Evolutionary conservation across 805 yeast species (phyloP).

Genomic region (Ogataea populi-albae): DNA sequence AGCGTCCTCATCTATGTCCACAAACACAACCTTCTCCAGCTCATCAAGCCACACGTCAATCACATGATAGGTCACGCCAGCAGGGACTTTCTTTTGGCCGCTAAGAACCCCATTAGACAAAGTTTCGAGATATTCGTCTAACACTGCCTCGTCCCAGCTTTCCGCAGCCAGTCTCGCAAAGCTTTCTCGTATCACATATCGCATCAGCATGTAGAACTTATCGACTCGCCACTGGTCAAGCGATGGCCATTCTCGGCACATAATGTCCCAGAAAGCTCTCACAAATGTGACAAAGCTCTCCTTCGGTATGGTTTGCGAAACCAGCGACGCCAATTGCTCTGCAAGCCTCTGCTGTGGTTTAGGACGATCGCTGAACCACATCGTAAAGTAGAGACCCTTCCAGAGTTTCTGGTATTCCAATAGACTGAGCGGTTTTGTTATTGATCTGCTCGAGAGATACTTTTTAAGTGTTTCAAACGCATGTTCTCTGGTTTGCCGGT

Average conservation of each 20-base stretch:
- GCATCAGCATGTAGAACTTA: conserved; percentile 76
- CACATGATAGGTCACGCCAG: conserved; percentile 80
- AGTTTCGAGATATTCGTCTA: conserved; percentile 44
- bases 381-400: conserved; percentile 92
- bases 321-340: conserved; percentile 58
- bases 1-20: conserved; percentile 39
- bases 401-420: conserved; percentile 79
- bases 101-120: conserved; percentile 37
- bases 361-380: conserved; percentile 97
- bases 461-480: conserved; percentile 65
- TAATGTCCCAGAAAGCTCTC: conserved; percentile 77
- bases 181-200: conserved; percentile 69
- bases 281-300: conserved; percentile 50
- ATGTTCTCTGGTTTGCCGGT: conserved; percentile 67
- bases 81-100: conserved; percentile 58
- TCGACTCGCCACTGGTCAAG: conserved; percentile 87
- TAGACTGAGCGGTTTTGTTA: conserved; percentile 40
- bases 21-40: conserved; percentile 62
- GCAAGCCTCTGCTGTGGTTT: conserved; percentile 88
- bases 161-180: conserved; percentile 52
- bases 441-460: conserved; percentile 47
- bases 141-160: conserved; percentile 51
- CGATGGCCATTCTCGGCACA: conserved; percentile 76
- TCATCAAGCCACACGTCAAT: conserved; percentile 85
- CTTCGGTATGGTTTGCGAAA: conserved; percentile 41